Evolutionary conservation across 139 green algal genomes (phyloP), one percentile per base, ranked within the genome.

Genomic region (Chlorella sp.): DNA sequence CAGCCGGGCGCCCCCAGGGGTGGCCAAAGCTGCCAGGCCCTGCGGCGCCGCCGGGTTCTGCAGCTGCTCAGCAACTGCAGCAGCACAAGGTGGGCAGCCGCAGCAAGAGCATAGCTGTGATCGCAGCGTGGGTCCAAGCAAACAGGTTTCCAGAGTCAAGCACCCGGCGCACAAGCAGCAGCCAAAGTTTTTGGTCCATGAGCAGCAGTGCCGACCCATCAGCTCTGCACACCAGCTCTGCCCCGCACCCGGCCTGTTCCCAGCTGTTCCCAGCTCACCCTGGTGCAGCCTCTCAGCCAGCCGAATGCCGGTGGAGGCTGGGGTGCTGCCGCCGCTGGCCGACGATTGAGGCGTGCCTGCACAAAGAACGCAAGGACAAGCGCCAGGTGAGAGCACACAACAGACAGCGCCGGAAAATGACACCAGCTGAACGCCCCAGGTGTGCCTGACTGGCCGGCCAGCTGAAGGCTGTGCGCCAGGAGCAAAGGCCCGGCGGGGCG

Each of bases 281-380:
- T 85, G 53, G 36, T 91, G 90, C 66, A 93, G 81, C 81, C 75
- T 73, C 53, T 93, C 85, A 32, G 90, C 90, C 60, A 93, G 48
- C 71, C 71, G 86, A 14, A 81, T 93, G 48, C 90, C 90, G 0
- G 83, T 69, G 19, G 90, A 91, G 11, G 86, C 86, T 1, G 90
- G 79, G 32, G 81, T 90, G 81, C 69, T 81, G 81, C 40, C 85
- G 87, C 77, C 37, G 61, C 84, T 83, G 40, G 12, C 61, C 1
- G 36, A 64, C 2, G 87, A 90, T 0, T 85, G 79, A 0, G 79
- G 87, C 18, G 87, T 90, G 39, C 78, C 87, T 90, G 79, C 87
- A 82, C 36, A 1, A 48, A 28, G 2, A 36, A 30, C 71, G 48
- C 40, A 64, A 61, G 30, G 22, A 18, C 32, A 61, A 83, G 18